Evolutionary conservation across 2,329 filamentous ascomycete species (phyloP).

Genomic region (Podosphaera xanthii): DNA sequence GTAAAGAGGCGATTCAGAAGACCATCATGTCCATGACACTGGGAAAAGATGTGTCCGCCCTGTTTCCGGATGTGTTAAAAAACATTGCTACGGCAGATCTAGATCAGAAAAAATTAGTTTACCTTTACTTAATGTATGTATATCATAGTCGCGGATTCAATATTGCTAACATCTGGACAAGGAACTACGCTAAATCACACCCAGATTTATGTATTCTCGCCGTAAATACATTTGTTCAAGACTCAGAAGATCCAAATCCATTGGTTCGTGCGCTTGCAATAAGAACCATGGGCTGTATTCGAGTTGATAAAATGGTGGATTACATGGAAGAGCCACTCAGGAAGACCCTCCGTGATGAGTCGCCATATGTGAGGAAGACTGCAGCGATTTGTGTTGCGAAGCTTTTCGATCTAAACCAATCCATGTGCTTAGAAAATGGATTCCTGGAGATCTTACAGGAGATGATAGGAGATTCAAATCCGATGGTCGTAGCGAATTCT

Average conservation of each 20-base stretch:
- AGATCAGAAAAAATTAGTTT: slow-evolving; percentile 98
- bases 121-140: slow-evolving; percentile 76
- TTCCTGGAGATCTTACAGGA: slow-evolving; percentile 88
- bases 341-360: slow-evolving; percentile 92
- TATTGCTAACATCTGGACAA: slow-evolving; percentile 18
- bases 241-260: slow-evolving; percentile 95
- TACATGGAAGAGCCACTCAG: slow-evolving; percentile 97
- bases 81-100: slow-evolving; percentile 90
- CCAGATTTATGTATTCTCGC: slow-evolving; percentile 95
- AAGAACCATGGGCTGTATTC: slow-evolving; percentile 93
- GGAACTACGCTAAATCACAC: slow-evolving; percentile 99
- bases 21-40: slow-evolving; percentile 99
- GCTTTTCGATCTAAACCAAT: slow-evolving; percentile 81
- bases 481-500: slow-evolving; percentile 96
- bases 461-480: slow-evolving; percentile 89
- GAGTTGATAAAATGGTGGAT: slow-evolving; percentile 98
- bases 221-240: slow-evolving; percentile 97
- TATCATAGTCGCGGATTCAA: background rate
- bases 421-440: slow-evolving; percentile 87
- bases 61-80: slow-evolving; percentile 95
- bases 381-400: slow-evolving; percentile 96
- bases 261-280: slow-evolving; percentile 86
- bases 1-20: slow-evolving; percentile 97
- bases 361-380: slow-evolving; percentile 93
- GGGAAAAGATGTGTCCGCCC: slow-evolving; percentile 89